Evolutionary conservation across 352 stramenopile species (phyloP).

Genomic region (Globisporangium radiosum): DNA sequence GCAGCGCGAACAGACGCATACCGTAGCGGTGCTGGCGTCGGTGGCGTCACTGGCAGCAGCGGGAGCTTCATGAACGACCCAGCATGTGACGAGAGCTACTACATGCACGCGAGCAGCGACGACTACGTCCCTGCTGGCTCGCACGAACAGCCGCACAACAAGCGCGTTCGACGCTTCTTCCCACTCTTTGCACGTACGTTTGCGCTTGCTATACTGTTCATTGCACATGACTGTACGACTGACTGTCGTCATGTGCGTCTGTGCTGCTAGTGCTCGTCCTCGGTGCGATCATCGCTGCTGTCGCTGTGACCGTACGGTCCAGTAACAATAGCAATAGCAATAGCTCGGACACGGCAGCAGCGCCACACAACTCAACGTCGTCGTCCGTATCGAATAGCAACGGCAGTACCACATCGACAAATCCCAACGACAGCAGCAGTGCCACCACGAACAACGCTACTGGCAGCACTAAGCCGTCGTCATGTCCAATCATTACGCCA

Average conservation of each 20-base stretch:
- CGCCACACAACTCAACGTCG: not conserved
- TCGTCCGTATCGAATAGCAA: conserved; percentile 2
- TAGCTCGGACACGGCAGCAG: not conserved
- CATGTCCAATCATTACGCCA: conserved; percentile 23
- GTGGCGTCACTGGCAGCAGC: not conserved
- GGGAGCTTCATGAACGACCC: not conserved
- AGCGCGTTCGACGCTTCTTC: conserved; percentile 9
- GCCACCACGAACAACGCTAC: not conserved
- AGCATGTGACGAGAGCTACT: conserved; percentile 13
- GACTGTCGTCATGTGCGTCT: not conserved
- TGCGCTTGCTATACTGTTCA: no score
- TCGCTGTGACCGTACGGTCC: conserved; percentile 24
- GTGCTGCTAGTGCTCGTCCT: conserved; percentile 23
- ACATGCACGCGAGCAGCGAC: conserved; percentile 15
- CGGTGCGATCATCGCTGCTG: conserved; percentile 28
- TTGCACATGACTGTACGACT: not conserved
- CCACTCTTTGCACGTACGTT: conserved; percentile 13
- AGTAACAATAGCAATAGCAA: conserved; percentile 11
- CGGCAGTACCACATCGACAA: not conserved
- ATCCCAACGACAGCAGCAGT: conserved; percentile 5
- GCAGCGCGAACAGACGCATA: conserved; percentile 1
- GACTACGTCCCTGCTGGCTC: conserved; percentile 7
- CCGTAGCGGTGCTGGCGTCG: not conserved
- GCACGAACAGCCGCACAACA: conserved; percentile 6
- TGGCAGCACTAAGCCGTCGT: conserved; percentile 5